Base-by-base conservation (phyloP, 2,329 filamentous ascomycete species). In the Plectosphaerella cucumerina region DNA sequence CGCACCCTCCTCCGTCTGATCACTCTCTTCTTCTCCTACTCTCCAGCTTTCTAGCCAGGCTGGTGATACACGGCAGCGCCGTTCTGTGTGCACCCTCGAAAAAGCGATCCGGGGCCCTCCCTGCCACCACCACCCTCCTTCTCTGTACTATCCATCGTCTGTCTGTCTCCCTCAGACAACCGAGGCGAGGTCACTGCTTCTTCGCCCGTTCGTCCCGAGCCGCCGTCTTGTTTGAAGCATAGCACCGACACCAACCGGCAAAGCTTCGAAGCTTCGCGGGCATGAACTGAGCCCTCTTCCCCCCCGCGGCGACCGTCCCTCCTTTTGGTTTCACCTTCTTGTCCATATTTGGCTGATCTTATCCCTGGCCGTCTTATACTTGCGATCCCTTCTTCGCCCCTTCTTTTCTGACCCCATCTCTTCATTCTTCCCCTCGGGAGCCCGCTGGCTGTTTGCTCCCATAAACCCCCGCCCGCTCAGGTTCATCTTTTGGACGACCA, bases 321-420 rank as follows among this genome's bases (percentile, higher is more conserved):
- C 17, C 26, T 17, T 39, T 47, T 18, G 39, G 45, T 47, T 23
- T 47, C 45, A 47, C 37, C 34, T 47, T 47, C 45, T n/a, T 47
- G 45, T 47, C 33, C 21, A 47, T 47, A 47, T 22, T 39, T 47
- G 31, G 12, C 23, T 15, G n/a, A 18, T 18, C 39, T 45, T 45
- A 23, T 33, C n/a, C 14, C 31, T 33, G 3, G 4, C 23, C 43
- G 26, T 31, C 26, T 31, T 31, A 33, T 45, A 31, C 43, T 20
- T 45, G n/a, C 23, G 22, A 34, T 45, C 43, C n/a, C n/a, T 45
- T 33, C 43, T 33, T 12, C 33, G 20, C 42, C 9, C 42, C 15
- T 44, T 21, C 44, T 37, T 31, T 34, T 37, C 44, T n/a, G 20
- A 15, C 18, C 10, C 14, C 20, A 22, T 21, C 20, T 10, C 44